Conservation (phyloP, 176 grass and related monocot species). For the Lolium rigidum region DNA sequence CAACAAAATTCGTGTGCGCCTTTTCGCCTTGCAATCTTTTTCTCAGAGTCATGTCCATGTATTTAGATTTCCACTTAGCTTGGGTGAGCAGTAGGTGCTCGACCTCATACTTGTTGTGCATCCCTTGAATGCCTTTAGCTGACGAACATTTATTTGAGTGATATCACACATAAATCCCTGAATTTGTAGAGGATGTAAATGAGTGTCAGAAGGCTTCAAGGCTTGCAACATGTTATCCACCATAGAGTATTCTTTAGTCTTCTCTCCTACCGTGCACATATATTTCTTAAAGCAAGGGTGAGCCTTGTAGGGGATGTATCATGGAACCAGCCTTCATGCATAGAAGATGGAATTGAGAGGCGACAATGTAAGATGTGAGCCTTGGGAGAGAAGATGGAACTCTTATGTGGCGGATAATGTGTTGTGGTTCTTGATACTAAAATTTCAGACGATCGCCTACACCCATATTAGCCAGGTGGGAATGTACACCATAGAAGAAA, state of each 20-base stretch:
- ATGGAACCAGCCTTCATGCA: background rate
- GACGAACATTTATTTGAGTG: background rate
- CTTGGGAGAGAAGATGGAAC: background rate
- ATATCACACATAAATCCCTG: background rate
- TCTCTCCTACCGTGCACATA: conserved; percentile 8
- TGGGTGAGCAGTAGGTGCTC: background rate
- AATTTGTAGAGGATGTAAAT: background rate
- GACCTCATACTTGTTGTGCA: background rate
- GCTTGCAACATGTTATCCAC: background rate
- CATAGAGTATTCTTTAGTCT: background rate
- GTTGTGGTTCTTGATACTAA: background rate
- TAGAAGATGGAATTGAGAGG: background rate
- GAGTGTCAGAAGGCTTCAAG: background rate
- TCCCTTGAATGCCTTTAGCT: background rate
- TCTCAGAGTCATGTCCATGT: background rate
- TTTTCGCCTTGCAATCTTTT: background rate
- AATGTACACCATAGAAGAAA: background rate
- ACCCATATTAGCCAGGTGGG: background rate
- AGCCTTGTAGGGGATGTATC: background rate
- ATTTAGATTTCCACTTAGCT: background rate
- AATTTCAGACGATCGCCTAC: background rate
- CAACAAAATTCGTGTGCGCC: background rate
- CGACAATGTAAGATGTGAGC: background rate
- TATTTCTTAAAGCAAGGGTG: background rate
- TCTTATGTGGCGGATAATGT: background rate